phyloP scores from a whole-genome alignment of 768 basidiomycete species.

The Lepiota subincarnata region DNA sequence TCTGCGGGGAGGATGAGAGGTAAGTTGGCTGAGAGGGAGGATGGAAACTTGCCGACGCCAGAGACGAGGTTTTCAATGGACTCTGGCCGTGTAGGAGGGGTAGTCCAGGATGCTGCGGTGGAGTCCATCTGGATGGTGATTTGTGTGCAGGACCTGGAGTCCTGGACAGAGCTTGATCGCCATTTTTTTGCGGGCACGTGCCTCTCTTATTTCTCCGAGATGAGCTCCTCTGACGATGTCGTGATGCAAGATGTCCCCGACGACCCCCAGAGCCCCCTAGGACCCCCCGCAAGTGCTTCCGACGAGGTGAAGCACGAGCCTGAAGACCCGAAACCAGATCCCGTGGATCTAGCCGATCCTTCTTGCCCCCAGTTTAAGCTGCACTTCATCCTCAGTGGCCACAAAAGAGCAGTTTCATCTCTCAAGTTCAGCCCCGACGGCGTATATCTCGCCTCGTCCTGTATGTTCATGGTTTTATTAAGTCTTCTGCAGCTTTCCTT shows the following conservation, averaged over 20 bases:
- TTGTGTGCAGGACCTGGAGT: no score
- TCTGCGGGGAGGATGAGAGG: slow-evolving; percentile 44
- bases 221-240: slow-evolving; percentile 8
- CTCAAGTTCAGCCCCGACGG: slow-evolving; percentile 91
- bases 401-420: slow-evolving; percentile 76
- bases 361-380: slow-evolving; percentile 49
- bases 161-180: slow-evolving; percentile 1
- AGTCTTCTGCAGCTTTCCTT: slow-evolving; percentile 10
- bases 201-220: background rate
- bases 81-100: slow-evolving; percentile 75
- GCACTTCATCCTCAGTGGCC: slow-evolving; percentile 71
- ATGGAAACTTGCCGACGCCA: slow-evolving; percentile 66
- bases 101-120: slow-evolving; percentile 48
- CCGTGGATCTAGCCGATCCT: slow-evolving; percentile 5
- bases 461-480: slow-evolving; percentile 41
- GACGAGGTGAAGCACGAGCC: no score
- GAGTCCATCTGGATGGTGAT: slow-evolving; percentile 39
- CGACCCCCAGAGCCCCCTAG: background rate
- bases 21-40: background rate
- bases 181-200: slow-evolving; percentile 29
- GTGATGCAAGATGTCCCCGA: slow-evolving; percentile 12
- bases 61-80: slow-evolving; percentile 90
- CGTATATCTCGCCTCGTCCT: slow-evolving; percentile 72
- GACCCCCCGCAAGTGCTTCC: background rate
- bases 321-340: background rate